A percentile compares a stretch with the other conserved stretches of the same genome.
Evolutionary conservation across 345 rosid genomes (phyloP).

Genomic region (thale cress (Arabidopsis thaliana)): DNA sequence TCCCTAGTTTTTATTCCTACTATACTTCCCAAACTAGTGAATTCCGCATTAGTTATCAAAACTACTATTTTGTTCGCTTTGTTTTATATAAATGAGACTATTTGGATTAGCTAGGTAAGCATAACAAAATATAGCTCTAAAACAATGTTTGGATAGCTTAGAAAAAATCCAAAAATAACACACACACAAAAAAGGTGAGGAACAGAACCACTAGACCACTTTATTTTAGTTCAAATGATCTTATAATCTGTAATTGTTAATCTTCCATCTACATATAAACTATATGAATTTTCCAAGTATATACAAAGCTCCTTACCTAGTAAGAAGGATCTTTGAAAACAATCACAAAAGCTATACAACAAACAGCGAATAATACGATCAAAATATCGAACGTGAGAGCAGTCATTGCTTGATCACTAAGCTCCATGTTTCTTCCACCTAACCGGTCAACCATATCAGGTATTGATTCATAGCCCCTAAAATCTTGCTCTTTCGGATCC

Average conservation of each 20-base stretch:
- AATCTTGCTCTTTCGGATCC: constrained; percentile 70
- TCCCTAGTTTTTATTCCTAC: too few relatives aligned
- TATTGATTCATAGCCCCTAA: constrained; percentile 52
- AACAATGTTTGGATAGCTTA: too few relatives aligned
- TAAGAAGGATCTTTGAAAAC: constrained; percentile 73
- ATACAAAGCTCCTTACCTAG: constrained; percentile 18
- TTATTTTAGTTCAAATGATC: background rate
- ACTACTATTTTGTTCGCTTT: too few relatives aligned
- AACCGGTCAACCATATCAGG: constrained; percentile 90
- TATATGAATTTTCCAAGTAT: background rate
- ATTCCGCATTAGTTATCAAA: too few relatives aligned
- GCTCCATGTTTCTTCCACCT: constrained; percentile 77
- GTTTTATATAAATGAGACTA: too few relatives aligned
- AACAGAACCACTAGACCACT: background rate
- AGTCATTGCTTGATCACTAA: constrained; percentile 80
- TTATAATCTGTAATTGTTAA: background rate
- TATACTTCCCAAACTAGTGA: too few relatives aligned
- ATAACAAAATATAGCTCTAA: too few relatives aligned
- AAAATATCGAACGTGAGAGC: constrained; percentile 79
- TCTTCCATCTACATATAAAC: background rate
- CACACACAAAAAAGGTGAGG: too few relatives aligned
- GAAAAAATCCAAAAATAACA: too few relatives aligned
- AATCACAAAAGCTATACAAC: constrained; percentile 63
- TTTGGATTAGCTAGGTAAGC: too few relatives aligned
- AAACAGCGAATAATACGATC: constrained; percentile 59